Percentiles rank a stretch among this genome's conserved stretches.
Evolutionary conservation across 148 eudicot species (phyloP).

Genomic region (Vaccinium corymbosum): DNA sequence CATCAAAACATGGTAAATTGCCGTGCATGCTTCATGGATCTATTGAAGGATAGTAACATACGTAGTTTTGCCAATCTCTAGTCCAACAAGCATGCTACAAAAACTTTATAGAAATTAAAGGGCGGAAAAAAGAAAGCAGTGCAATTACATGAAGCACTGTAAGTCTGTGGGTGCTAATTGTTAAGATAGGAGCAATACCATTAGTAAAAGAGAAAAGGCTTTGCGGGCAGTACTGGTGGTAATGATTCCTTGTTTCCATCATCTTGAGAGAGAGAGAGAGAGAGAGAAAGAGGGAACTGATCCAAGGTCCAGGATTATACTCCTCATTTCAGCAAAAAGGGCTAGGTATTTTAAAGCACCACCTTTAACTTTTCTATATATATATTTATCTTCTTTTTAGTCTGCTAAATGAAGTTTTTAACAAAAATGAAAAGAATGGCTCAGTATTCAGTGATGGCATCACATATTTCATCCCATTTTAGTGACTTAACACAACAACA

Average conservation of each 20-base stretch:
- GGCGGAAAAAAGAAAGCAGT: neutral
- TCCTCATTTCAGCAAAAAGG: neutral
- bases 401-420: neutral
- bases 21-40: neutral
- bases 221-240: neutral
- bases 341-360: neutral
- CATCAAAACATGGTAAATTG: neutral
- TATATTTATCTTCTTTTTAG: neutral
- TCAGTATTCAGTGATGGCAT: neutral
- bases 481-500: neutral
- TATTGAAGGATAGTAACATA: neutral
- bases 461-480: neutral
- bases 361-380: neutral
- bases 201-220: slow-evolving; percentile 3
- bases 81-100: neutral
- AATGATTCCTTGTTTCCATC: slow-evolving; percentile 4
- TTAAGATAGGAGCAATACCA: neutral
- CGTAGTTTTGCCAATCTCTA: neutral
- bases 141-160: neutral
- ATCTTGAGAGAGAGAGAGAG: neutral
- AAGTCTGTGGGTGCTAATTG: neutral
- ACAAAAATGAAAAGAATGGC: neutral
- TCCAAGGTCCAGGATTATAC: neutral
- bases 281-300: neutral
- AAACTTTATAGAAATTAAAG: neutral